Conservation (phyloP, 2,329 filamentous ascomycete species). For the Aspergillus persii region DNA sequence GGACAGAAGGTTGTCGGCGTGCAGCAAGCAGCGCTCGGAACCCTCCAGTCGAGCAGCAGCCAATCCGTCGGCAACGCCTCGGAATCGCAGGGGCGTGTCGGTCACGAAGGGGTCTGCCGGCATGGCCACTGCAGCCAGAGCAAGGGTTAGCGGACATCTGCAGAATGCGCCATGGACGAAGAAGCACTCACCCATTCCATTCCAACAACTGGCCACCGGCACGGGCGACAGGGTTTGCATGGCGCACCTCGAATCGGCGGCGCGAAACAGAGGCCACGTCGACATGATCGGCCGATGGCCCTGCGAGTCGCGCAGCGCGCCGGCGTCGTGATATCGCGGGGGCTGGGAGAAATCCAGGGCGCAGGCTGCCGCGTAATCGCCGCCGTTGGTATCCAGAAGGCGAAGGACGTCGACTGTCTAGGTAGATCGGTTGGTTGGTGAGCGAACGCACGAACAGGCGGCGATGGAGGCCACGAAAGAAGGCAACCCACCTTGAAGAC, state of each 20-base stretch:
- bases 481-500: not conserved
- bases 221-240: conserved; percentile 54
- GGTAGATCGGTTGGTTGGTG: not conserved
- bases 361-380: conserved; percentile 67
- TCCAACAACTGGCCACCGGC: conserved; percentile 66
- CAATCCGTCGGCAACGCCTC: conserved; percentile 63
- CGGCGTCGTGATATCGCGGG: conserved; percentile 70
- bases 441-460: not conserved
- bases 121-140: conserved; percentile 24
- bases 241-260: conserved; percentile 50
- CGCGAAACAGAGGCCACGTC: conserved; percentile 13
- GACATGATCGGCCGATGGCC: conserved; percentile 50
- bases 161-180: not conserved
- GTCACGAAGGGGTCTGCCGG: conserved; percentile 20
- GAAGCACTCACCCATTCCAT: conserved; percentile 54
- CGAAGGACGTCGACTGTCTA: conserved; percentile 53
- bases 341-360: conserved; percentile 68
- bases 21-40: conserved; percentile 71
- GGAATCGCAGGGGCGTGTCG: conserved; percentile 55
- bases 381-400: conserved; percentile 58
- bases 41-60: conserved; percentile 58
- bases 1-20: conserved; percentile 38
- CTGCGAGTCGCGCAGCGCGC: conserved; percentile 66
- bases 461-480: not conserved
- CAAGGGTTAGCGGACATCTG: not conserved